phyloP scores from a whole-genome alignment of 1,139 yeast species.

The Saccharomycopsis hybrid region DNA sequence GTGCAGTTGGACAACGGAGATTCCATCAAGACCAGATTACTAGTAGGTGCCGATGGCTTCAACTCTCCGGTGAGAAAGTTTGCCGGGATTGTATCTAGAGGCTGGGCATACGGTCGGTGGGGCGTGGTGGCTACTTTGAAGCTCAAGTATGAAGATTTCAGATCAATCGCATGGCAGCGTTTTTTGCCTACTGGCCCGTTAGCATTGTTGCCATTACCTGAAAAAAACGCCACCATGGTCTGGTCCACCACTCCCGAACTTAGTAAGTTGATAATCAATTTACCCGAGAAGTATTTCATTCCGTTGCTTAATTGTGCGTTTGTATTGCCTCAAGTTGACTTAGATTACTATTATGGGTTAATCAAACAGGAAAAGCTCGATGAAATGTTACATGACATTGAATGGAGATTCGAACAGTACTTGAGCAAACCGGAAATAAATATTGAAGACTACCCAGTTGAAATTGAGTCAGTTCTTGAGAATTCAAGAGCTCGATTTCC shows the following conservation, averaged over 20 bases:
- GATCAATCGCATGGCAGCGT: conserved; percentile 85
- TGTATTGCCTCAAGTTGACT: conserved; percentile 68
- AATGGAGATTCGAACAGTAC: conserved; percentile 60
- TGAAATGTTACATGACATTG: conserved; percentile 55
- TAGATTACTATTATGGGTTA: conserved; percentile 63
- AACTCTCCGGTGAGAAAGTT: conserved; percentile 87
- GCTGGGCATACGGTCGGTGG: conserved; percentile 85
- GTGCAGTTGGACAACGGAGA: conserved; percentile 66
- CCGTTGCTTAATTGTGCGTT: conserved; percentile 81
- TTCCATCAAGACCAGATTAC: conserved; percentile 56
- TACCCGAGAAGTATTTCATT: conserved; percentile 58
- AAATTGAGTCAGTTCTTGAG: conserved; percentile 49
- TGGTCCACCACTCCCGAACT: conserved; percentile 86
- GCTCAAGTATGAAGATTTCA: conserved; percentile 63
- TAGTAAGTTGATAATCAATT: conserved; percentile 53
- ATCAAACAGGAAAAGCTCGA: conserved; percentile 35
- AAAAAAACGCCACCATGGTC: conserved; percentile 79
- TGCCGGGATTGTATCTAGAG: conserved; percentile 77
- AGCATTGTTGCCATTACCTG: conserved; percentile 85
- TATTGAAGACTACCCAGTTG: conserved; percentile 63
- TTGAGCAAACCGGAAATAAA: conserved; percentile 30
- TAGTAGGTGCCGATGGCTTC: conserved; percentile 94
- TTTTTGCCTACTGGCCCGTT: conserved; percentile 90
- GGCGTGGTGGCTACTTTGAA: conserved; percentile 89
- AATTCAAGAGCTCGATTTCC: conserved; percentile 86